Evolutionary conservation across 192 early-diverging fungal genomes (phyloP), one percentile per base, ranked within the genome.

Genomic region (Coemansia sp.): DNA sequence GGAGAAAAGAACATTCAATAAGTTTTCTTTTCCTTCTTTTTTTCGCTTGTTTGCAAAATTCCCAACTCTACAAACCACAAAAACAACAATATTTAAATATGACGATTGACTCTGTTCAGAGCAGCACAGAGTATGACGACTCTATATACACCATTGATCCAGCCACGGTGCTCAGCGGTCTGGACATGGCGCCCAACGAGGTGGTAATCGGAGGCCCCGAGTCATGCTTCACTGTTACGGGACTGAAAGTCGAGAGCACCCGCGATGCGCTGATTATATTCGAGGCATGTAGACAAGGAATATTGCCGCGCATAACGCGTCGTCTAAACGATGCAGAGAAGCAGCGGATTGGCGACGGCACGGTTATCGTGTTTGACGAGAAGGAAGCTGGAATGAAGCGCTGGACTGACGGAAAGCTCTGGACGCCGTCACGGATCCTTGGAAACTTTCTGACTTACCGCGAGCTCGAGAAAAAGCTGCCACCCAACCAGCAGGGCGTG

Each of bases 331-430:
- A 92, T 37, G 74, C 79, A 58, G 91, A 95, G 65, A 87, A 90
- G 68, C 84, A 85, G 51, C 82, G 86, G 49, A 90, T 95, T 50
- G 68, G 79, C 54, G 89, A 88, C 13, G 93, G 93, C 39, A 89
- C 90, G 5, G 85, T 94, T n/a, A 90, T 93, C 48, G 90, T 95
- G 46, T 95, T 93, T 84, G 90, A 94, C 68, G 92, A 95, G 77
- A 81, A 87, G 58, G 91, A 93, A 68, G 89, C 89, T 43, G 88
- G 89, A 7, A 92, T 94, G 79, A 92, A 92, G 74, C 85, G 93
- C 19, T 95, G 93, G 93, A 95, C 93, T 4, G 93, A 94, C 59
- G 92, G 92, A 6, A 83, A 88, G 8, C 75, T 87, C 16, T 94
- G 93, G 93, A 90, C 91, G 40, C 93, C 93, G 10, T 93, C 92